phyloP scores from a whole-genome alignment of 2,329 filamentous ascomycete genomes.

The Coniella lustricola region DNA sequence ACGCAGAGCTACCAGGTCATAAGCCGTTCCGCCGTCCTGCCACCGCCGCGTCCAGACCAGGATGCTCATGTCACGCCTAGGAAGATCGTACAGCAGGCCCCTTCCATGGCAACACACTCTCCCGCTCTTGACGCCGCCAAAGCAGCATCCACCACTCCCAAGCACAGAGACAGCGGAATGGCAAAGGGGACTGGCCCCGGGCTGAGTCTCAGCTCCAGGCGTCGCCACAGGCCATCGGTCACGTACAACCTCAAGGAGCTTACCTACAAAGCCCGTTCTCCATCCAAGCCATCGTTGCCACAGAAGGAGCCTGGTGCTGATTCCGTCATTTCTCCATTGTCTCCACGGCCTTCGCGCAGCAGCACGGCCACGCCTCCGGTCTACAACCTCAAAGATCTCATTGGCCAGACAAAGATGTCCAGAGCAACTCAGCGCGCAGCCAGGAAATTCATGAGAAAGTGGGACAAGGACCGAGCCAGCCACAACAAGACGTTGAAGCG shows the following conservation, averaged over 20 bases:
- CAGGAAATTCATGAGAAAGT: not conserved
- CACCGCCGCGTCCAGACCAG: too few relatives aligned
- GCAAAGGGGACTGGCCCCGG: not conserved
- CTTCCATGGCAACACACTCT: not conserved
- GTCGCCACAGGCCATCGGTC: not conserved
- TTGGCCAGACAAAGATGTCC: not conserved
- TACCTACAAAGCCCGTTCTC: not conserved
- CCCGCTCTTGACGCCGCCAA: not conserved
- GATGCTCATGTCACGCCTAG: too few relatives aligned
- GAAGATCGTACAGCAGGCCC: too few relatives aligned
- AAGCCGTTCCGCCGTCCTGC: too few relatives aligned
- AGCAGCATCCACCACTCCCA: not conserved
- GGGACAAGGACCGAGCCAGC: not conserved
- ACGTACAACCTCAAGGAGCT: conserved; percentile 8
- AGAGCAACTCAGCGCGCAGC: not conserved
- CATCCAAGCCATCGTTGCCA: not conserved
- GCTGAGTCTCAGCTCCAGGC: not conserved
- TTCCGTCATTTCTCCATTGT: not conserved
- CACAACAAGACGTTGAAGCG: not conserved
- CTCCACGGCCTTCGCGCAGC: not conserved
- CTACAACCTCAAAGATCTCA: not conserved
- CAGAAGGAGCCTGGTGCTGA: not conserved
- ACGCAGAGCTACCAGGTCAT: too few relatives aligned
- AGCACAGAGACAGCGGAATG: not conserved
- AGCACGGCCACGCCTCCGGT: not conserved